Conservation (phyloP, 1,284 basidiomycete species). For the Hemileia vastatrix region DNA sequence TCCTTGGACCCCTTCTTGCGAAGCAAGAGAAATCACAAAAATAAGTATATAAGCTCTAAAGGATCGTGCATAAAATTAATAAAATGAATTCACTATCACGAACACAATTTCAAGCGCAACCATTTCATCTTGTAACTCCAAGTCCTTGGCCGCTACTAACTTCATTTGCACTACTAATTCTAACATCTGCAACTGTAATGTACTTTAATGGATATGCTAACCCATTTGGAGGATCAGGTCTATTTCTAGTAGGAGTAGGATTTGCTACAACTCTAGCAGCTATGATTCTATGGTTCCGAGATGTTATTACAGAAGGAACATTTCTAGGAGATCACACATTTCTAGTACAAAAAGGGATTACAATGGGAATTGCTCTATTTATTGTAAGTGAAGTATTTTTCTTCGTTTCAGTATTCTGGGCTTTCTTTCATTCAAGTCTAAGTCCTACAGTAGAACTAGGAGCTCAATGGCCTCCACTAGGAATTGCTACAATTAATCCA, state of each 20-base stretch:
- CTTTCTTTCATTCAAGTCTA: constrained; percentile 42
- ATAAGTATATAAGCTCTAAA: no score
- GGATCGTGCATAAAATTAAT: constrained; percentile 11
- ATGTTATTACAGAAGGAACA: constrained; percentile 43
- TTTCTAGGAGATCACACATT: constrained; percentile 45
- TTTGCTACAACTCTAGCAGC: constrained; percentile 35
- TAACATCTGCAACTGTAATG: constrained; percentile 38
- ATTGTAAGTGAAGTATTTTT: no score
- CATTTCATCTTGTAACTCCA: constrained; percentile 39
- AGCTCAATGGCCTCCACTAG: constrained; percentile 33
- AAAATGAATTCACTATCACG: constrained; percentile 29
- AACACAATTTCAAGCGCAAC: constrained; percentile 38
- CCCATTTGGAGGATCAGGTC: no score
- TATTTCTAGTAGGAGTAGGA: constrained; percentile 36
- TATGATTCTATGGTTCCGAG: constrained; percentile 43
- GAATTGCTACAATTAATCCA: constrained; percentile 37
- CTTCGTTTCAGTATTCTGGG: constrained; percentile 44
- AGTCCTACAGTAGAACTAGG: constrained; percentile 41
- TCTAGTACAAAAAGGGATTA: constrained; percentile 46
- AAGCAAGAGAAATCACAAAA: no score
- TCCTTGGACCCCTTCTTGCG: no score
- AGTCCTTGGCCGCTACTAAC: constrained; percentile 44
- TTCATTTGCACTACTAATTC: constrained; percentile 38
- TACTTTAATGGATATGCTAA: constrained; percentile 40
- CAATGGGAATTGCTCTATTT: constrained; percentile 40